Evolutionary conservation across 1,284 basidiomycete genomes (phyloP), one percentile per base, ranked within the genome.

Genomic region (Amylostereum chailletii): DNA sequence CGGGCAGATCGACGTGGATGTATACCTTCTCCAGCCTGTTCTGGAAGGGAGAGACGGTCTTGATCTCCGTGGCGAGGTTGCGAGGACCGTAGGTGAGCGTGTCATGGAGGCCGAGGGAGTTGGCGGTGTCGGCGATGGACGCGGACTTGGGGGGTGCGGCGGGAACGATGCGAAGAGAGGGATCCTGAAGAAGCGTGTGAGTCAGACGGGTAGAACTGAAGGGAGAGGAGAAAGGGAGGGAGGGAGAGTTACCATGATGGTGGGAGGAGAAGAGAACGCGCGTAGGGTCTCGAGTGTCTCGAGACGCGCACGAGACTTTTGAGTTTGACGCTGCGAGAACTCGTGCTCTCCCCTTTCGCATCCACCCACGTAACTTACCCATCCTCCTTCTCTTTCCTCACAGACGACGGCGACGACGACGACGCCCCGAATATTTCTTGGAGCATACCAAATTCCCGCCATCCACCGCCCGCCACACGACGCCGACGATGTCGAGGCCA

Each of bases 41-140:
- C 61, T 79, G 78, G 41, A 92, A 60, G 3, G 70, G 67, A 57
- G 74, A 72, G 39, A 72, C 71, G 8, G 75, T 71, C 53, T 79
- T 77, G 7, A 81, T 71, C 59, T 92, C 86, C 33, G 81, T 74
- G 0, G 83, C 83, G 53, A 93, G 73, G 59, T 71, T 88, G 51
- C 86, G 77, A 19, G 81, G 81, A 2, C 90, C 90, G 65, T 90
- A 80, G 34, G 75, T 72, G 46, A 93, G 72, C 3, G 85, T 80
- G 62, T 93, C 88, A 64, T 92, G 90, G 4, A 90, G 70, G 40
- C 90, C 90, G 48, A 86, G 69, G 54, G 72, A 74, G 66, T 83
- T 85, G 46, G 81, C 74, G 2, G 83, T 90, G 62, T 82, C 74
- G 51, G 77, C 69, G 52, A 87, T 65, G 5, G 86, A 79, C 5